Percentiles rank a stretch among this genome's conserved stretches.
phyloP scores from a whole-genome alignment of 1,139 yeast species.

The Suhomyces terraborum region DNA sequence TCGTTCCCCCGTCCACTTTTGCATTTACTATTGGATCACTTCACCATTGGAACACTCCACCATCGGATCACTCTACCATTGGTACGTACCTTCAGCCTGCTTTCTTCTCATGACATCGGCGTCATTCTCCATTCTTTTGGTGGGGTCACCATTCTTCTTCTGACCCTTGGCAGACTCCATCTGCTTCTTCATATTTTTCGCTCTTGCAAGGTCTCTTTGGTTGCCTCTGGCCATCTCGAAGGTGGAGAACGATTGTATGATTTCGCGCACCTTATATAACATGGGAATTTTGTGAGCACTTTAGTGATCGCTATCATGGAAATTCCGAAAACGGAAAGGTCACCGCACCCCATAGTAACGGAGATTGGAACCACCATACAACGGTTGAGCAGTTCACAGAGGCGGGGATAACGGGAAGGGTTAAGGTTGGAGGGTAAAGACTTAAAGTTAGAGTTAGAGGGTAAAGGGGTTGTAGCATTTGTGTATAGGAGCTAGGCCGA shows the following conservation, averaged over 20 bases:
- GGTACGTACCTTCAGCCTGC: conserved; percentile 72
- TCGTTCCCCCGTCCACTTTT: too few relatives aligned
- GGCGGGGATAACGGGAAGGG: too few relatives aligned
- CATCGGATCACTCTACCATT: too few relatives aligned
- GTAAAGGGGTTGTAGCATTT: too few relatives aligned
- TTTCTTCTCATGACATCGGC: conserved; percentile 88
- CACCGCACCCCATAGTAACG: too few relatives aligned
- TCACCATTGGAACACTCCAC: too few relatives aligned
- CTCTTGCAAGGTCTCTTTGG: conserved; percentile 93
- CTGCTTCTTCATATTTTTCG: conserved; percentile 80
- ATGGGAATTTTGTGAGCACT: conserved; percentile 7
- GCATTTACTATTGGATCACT: too few relatives aligned
- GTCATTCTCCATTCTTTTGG: conserved; percentile 79
- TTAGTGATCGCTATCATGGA: conserved; percentile 4
- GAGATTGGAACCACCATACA: too few relatives aligned
- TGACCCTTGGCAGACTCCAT: conserved; percentile 59
- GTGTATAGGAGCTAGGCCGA: too few relatives aligned
- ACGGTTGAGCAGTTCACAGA: too few relatives aligned
- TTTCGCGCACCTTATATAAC: conserved; percentile 12
- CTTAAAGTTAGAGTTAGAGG: too few relatives aligned
- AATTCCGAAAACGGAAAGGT: conserved; percentile 6
- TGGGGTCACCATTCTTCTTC: conserved; percentile 81
- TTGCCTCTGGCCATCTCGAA: conserved; percentile 86
- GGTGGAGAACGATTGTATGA: neutral
- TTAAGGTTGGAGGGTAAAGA: too few relatives aligned